Evolutionary conservation across 805 yeast species (phyloP).

Genomic region (Starmerella vaccinii): DNA sequence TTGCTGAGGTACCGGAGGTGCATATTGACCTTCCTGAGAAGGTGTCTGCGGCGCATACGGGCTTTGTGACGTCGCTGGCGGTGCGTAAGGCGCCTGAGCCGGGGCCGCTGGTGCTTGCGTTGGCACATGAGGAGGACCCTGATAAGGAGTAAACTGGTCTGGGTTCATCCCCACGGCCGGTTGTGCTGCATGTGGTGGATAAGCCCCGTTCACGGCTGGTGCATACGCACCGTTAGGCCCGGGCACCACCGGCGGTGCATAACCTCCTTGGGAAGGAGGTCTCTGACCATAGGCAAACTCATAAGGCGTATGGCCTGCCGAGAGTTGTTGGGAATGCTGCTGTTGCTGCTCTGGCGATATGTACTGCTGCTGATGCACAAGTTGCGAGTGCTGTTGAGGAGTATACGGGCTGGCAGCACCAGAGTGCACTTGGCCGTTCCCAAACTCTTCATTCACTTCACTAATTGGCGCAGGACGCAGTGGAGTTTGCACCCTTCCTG

Average conservation of each 20-base stretch:
- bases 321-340: neutral
- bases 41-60: neutral
- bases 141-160: neutral
- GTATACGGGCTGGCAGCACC: neutral
- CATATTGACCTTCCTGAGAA: neutral
- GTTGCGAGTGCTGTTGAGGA: neutral
- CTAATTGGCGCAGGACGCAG: conserved; percentile 7
- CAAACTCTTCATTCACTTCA: conserved; percentile 16
- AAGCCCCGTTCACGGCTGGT: neutral
- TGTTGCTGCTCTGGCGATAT: neutral
- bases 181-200: neutral
- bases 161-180: too few species aligned
- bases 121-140: too few species aligned
- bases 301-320: neutral
- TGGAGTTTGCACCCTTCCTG: neutral
- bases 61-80: neutral
- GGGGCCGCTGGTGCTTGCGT: too few species aligned
- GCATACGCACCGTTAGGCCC: neutral
- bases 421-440: neutral
- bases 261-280: neutral
- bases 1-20: neutral
- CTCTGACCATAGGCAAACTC: neutral
- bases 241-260: neutral
- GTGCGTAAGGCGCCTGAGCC: neutral
- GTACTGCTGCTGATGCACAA: neutral